Evolutionary conservation across 441 rosid genomes (phyloP).

Genomic region (Croton setiger): DNA sequence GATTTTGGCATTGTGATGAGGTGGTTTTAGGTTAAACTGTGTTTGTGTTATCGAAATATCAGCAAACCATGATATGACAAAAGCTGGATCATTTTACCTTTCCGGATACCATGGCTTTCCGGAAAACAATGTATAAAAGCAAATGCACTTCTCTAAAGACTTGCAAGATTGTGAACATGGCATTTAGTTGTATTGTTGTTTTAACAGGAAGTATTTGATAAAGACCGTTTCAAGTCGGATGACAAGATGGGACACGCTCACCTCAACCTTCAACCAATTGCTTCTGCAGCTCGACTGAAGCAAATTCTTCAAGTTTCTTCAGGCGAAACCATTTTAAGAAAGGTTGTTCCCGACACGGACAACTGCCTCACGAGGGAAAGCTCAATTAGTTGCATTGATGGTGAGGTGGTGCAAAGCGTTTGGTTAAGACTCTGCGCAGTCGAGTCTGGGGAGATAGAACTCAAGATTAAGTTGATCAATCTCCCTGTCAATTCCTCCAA

Average conservation of each 20-base stretch:
- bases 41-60: too few species aligned
- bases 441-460: slow-evolving; percentile 92
- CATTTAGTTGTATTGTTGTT: not conserved
- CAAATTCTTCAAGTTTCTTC: slow-evolving; percentile 66
- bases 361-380: slow-evolving; percentile 87
- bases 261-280: slow-evolving; percentile 80
- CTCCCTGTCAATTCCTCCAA: slow-evolving; percentile 26
- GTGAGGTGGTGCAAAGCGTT: slow-evolving; percentile 84
- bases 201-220: slow-evolving; percentile 93
- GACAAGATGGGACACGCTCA: slow-evolving; percentile 96
- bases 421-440: slow-evolving; percentile 84
- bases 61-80: too few species aligned
- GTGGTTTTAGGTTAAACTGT: too few species aligned
- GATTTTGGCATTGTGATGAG: too few species aligned
- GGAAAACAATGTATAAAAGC: too few species aligned
- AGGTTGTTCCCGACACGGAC: slow-evolving; percentile 66
- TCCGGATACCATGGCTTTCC: too few species aligned
- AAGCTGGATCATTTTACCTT: too few species aligned
- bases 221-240: slow-evolving; percentile 91
- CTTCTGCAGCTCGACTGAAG: slow-evolving; percentile 77
- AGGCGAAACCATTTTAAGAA: slow-evolving; percentile 72
- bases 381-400: slow-evolving; percentile 62
- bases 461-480: slow-evolving; percentile 65
- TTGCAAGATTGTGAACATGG: not conserved
- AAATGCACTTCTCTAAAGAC: too few species aligned